Conservation (phyloP, 805 yeast genomes). For the Spathaspora arborariae region DNA sequence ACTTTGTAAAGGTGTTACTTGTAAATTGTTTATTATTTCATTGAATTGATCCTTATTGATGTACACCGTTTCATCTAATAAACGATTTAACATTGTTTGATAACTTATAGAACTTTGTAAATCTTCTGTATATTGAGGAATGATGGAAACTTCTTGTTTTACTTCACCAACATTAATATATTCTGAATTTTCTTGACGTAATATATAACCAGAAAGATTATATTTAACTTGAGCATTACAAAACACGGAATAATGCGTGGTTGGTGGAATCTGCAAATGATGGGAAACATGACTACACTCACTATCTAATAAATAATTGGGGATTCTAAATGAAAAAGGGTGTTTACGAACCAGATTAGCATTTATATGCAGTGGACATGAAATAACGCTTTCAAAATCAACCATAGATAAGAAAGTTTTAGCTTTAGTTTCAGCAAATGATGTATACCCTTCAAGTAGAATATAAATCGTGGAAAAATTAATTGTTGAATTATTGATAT, state of each 20-base stretch:
- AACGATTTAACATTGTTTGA: neutral
- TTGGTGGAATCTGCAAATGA: slow-evolving; percentile 11
- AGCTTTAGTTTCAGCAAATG: neutral
- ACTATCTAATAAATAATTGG: slow-evolving; percentile 9
- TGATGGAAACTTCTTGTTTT: neutral
- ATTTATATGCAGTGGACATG: neutral
- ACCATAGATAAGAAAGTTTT: slow-evolving; percentile 8
- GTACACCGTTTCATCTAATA: neutral
- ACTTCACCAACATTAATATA: neutral
- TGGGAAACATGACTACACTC: neutral
- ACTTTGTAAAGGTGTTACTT: neutral
- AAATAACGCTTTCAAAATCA: slow-evolving; percentile 7
- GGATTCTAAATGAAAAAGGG: slow-evolving; percentile 9
- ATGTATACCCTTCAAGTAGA: slow-evolving; percentile 7
- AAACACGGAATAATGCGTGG: neutral
- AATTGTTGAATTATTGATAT: neutral
- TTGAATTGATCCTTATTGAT: slow-evolving; percentile 2
- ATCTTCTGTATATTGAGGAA: slow-evolving; percentile 3
- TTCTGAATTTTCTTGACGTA: neutral
- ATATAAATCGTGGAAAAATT: slow-evolving; percentile 6
- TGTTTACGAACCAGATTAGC: slow-evolving; percentile 5
- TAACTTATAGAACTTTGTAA: neutral
- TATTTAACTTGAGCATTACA: slow-evolving; percentile 3
- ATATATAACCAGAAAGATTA: slow-evolving; percentile 3
- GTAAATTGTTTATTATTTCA: neutral